Evolutionary conservation across 345 rosid species (phyloP).

Genomic region (Acer saccharum): DNA sequence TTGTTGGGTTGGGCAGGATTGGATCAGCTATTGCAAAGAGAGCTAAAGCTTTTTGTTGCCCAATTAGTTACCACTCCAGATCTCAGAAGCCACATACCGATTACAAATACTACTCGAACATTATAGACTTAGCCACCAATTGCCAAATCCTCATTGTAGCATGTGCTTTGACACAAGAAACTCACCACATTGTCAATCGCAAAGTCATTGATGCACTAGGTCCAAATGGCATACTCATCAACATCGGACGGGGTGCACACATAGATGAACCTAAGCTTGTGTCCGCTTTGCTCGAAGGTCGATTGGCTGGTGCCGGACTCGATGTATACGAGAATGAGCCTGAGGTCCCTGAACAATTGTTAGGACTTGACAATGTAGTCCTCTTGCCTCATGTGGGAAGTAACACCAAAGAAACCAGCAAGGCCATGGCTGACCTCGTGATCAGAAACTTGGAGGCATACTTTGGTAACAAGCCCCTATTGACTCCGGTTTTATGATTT

Average conservation of each 20-base stretch:
- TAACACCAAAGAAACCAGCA: constrained; percentile 50
- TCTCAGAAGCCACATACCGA: constrained; percentile 36
- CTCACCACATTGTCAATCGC: constrained; percentile 45
- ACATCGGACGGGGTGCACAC: constrained; percentile 60
- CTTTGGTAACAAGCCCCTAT: constrained; percentile 34
- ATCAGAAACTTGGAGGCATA: constrained; percentile 45
- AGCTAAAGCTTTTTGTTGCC: constrained; percentile 61
- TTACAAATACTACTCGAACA: constrained; percentile 46
- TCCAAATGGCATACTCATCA: constrained; percentile 61
- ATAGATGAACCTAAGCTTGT: constrained; percentile 63
- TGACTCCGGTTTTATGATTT: constrained; percentile 38
- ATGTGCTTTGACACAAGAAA: constrained; percentile 53
- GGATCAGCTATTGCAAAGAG: constrained; percentile 59
- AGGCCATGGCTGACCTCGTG: constrained; percentile 55
- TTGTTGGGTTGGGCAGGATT: constrained; percentile 65
- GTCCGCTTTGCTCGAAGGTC: constrained; percentile 62
- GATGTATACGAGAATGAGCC: constrained; percentile 66
- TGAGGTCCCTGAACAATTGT: constrained; percentile 50
- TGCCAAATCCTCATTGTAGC: constrained; percentile 57
- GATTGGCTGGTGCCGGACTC: constrained; percentile 62
- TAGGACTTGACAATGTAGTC: constrained; percentile 53
- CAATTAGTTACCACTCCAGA: constrained; percentile 52
- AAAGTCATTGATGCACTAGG: constrained; percentile 63
- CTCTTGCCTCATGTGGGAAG: constrained; percentile 63
- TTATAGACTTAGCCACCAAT: constrained; percentile 47